A percentile compares a stretch with the other conserved stretches of the same genome.
Evolutionary conservation across 164 flowering plant species (phyloP).

Genomic region (Macadamia integrifolia): DNA sequence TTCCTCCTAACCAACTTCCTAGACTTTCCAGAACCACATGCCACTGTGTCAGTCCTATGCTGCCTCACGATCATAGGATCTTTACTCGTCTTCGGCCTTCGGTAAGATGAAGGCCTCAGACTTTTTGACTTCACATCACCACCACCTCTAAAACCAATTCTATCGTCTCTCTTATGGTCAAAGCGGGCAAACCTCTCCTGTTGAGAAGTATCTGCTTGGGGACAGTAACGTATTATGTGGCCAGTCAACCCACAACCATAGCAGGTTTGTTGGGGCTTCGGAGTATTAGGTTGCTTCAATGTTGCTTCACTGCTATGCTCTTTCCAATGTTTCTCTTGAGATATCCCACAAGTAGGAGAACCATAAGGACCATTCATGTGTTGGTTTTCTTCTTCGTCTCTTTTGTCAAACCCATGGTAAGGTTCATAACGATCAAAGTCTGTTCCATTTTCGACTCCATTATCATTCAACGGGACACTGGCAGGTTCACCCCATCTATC

Average conservation of each 20-base stretch:
- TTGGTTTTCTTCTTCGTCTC: constrained; percentile 23
- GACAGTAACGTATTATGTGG: constrained; percentile 38
- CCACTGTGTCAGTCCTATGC: constrained; percentile 10
- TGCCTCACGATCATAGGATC: constrained; percentile 10
- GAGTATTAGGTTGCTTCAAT: constrained; percentile 6
- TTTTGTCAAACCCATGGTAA: constrained; percentile 25
- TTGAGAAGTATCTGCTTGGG: constrained; percentile 13
- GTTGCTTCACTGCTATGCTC: constrained; percentile 5
- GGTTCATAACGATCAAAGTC: constrained; percentile 46
- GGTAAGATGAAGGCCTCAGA: constrained; percentile 11
- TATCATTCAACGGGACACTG: constrained; percentile 14
- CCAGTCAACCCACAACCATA: constrained; percentile 36
- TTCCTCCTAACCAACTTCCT: constrained; percentile 5
- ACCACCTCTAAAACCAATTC: constrained; percentile 12
- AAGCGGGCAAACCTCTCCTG: constrained; percentile 18
- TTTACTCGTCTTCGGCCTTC: constrained; percentile 10
- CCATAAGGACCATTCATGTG: constrained; percentile 14
- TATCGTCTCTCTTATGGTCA: constrained; percentile 15
- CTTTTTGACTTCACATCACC: constrained; percentile 17
- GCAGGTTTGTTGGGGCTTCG: constrained; percentile 23
- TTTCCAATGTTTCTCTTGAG: constrained; percentile 16
- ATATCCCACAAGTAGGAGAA: constrained; percentile 15
- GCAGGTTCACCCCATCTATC: constrained; percentile 43
- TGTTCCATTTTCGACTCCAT: constrained; percentile 23
- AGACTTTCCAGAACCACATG: constrained; percentile 15